Base-by-base conservation (phyloP, 768 basidiomycete genomes). In the Pleurotus ostreatus region DNA sequence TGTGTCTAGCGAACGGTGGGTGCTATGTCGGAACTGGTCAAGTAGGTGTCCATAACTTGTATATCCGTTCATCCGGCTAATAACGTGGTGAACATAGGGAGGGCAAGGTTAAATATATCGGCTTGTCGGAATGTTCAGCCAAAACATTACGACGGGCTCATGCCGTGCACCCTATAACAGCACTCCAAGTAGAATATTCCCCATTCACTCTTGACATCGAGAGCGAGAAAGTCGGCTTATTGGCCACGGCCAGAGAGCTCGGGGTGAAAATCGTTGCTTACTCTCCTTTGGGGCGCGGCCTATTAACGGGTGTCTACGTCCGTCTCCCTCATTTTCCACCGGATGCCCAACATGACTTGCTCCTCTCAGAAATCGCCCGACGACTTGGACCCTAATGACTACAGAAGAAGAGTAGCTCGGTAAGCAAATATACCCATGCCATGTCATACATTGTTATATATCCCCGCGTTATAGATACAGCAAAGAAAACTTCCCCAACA, bases 1-100 rank as follows among this genome's bases (percentile, higher is more conserved):
- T 7, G 18, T 41, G 7, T 23, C 3, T 34, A 76, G 70, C 64
- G 66, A 55, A 76, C 79, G 0, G 75, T 83, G 5, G 63, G 71
- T 4, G 82, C 77, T 0, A 75, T 82, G 76, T 76, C 76, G 1
- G 74, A 81, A 56, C 70, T 80, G 20, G 81, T 82, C 49, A 76
- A 80, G 80, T 80, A 65, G 58, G 67, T 59, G 20, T 4, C 15
- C 43, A 15, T 48, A 11, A 48, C 20, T n/a, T 49, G 46, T 18
- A 51, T 49, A 43, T 8, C 26, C 46, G 7, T 44, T 12, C 12
- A 34, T 46, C n/a, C 26, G 6, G 40, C 20, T 12, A 4, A 13
- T 23, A 23, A 46, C 40, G 34, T 57, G n/a, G 25, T 49, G 2
- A 13, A 11, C 47, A 7, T 49, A 67, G 68, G 51, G 67, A 68